A percentile compares a stretch with the other conserved stretches of the same genome.
phyloP scores from a whole-genome alignment of 2,329 filamentous ascomycete genomes.

The Stachybotrys echinatus region DNA sequence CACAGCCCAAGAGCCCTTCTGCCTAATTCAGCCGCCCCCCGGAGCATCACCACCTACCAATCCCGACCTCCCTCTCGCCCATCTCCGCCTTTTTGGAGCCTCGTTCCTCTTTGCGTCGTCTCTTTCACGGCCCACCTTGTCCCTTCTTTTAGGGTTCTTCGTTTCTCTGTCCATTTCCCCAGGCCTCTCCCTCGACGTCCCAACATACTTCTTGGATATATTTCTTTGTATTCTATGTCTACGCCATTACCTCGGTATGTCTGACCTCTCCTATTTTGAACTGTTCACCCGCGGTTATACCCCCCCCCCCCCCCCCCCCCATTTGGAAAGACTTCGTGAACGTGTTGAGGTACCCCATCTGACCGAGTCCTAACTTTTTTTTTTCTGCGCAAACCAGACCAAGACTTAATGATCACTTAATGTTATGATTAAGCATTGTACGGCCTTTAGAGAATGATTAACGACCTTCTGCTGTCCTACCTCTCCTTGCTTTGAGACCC shows the following conservation, averaged over 20 bases:
- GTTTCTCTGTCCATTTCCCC: neutral
- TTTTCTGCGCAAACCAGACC: neutral
- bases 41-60: neutral
- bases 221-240: neutral
- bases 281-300: too few relatives aligned
- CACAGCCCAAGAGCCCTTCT: neutral
- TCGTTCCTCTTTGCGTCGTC: too few relatives aligned
- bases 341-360: neutral
- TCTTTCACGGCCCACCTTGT: neutral
- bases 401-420: neutral
- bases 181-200: neutral
- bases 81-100: neutral
- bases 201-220: neutral
- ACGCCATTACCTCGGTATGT: neutral
- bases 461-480: neutral
- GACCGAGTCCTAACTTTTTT: neutral
- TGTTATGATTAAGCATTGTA: neutral
- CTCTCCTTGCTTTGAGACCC: conserved; percentile 1
- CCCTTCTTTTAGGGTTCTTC: neutral
- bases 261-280: too few relatives aligned
- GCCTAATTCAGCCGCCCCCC: neutral
- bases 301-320: too few relatives aligned
- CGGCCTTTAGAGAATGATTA: neutral
- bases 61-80: neutral
- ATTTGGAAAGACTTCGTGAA: neutral